Evolutionary conservation across 352 stramenopile genomes (phyloP), one percentile per base, ranked within the genome.

Genomic region (Lagenidium sp.): DNA sequence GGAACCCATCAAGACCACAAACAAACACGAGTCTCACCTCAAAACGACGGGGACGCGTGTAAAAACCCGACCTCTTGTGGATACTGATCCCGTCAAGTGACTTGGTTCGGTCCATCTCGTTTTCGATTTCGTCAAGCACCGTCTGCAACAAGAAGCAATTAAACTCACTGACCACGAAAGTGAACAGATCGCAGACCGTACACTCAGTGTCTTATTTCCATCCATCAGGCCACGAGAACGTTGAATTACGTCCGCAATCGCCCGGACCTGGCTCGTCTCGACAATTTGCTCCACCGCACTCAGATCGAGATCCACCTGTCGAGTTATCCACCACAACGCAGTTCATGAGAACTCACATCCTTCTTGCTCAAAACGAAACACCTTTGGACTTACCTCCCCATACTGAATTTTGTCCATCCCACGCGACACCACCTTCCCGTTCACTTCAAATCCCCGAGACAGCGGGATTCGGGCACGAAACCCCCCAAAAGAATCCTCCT

Each of bases 251-350:
- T 93, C 75, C 0, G 77, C 74, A 41, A 94, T 94, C 2, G 80
- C 68, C 4, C 79, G 77, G 18, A 91, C 76, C 76, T 96, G 86
- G 28, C 81, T 90, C 1, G 70, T 49, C 48, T 97, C 87, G 3
- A 96, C 85, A 24, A 97, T 77, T 54, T 97, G 87, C 35, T 95
- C 83, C 2, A 97, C 67, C 0, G 65, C 82, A 6, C 57, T 53
- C 48, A 97, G 50, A 44, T 97, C 72, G 45, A 95, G 67, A 53
- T 95, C 82, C 29, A 85, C 57, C 72, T 87, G 35, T 22, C 55
- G 37, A 4, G 50, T 36, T 31, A 28, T 35, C 10, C 3, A 24
- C 26, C 2, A 40, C n/a, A n/a, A n/a, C n/a, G n/a, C n/a, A n/a
- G n/a, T n/a, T n/a, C n/a, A n/a, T n/a, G n/a, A n/a, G n/a, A n/a